phyloP scores from a whole-genome alignment of 2,329 filamentous ascomycete genomes.

The Xylaria sp. region DNA sequence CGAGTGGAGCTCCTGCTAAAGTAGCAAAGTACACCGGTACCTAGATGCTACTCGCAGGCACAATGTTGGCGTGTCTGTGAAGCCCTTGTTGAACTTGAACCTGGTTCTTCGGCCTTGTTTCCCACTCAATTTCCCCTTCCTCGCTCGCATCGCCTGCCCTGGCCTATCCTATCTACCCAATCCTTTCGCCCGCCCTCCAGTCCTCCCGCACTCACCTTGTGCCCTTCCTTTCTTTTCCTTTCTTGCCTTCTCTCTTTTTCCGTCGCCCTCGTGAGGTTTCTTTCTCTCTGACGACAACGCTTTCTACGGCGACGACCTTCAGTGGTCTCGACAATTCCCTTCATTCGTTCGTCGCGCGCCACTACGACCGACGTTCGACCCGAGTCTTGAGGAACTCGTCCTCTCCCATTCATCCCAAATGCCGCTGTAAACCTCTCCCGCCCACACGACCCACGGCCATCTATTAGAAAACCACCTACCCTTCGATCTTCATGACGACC shows the following conservation, averaged over 20 bases:
- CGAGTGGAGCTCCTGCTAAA: conserved; percentile 9
- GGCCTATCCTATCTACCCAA: conserved; percentile 7
- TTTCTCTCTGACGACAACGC: conserved; percentile 31
- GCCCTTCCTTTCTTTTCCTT: conserved; percentile 27
- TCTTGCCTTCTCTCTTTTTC: conserved; percentile 25
- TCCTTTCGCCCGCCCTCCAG: conserved; percentile 26
- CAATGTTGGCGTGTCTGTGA: not conserved
- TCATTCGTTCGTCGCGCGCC: conserved; percentile 21
- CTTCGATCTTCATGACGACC: conserved; percentile 29
- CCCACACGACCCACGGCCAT: conserved; percentile 25
- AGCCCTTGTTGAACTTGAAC: conserved; percentile 1
- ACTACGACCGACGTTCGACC: conserved; percentile 23
- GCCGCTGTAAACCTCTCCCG: conserved; percentile 28
- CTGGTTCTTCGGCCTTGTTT: conserved; percentile 25
- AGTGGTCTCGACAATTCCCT: conserved; percentile 25
- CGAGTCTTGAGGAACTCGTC: conserved; percentile 24
- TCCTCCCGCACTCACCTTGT: conserved; percentile 29
- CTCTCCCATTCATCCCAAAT: conserved; percentile 23
- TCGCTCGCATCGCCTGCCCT: conserved; percentile 7
- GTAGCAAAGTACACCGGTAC: too few species aligned
- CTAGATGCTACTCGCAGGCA: not conserved
- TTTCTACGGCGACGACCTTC: conserved; percentile 25
- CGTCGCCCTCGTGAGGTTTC: conserved; percentile 32
- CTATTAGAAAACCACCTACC: conserved; percentile 16
- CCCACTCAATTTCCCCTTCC: conserved; percentile 25